These are phyloP conservation scores for Cinnamomum micranthum DNA, from an alignment of 164 flowering plant genomes.

Conservation along the genomic window DNA sequence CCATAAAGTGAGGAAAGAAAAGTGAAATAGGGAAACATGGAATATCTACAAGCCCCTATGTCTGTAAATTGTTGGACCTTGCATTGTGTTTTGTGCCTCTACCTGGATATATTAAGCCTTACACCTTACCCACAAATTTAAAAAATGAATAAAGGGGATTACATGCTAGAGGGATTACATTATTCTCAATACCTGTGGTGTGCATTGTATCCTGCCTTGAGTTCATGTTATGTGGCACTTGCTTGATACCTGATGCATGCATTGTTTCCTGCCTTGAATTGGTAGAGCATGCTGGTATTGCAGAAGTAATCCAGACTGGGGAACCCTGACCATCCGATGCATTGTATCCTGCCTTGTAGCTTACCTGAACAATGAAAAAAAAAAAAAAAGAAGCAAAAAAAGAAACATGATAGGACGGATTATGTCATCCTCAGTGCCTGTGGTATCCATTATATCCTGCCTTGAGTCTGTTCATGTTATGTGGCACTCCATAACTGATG, in stretches of 20 bases:
- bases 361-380: no score
- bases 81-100: neutral
- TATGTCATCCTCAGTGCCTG: no score
- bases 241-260: neutral
- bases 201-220: neutral
- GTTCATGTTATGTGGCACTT: neutral
- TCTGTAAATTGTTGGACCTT: no score
- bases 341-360: no score
- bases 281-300: neutral
- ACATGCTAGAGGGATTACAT: neutral
- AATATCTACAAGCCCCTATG: neutral
- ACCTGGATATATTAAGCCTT: neutral
- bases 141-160: neutral
- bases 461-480: no score
- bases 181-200: neutral
- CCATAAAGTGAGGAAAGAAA: neutral
- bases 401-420: no score
- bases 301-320: neutral
- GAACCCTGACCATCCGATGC: neutral
- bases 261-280: neutral
- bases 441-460: no score
- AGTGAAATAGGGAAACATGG: neutral
- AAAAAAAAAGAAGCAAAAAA: no score
- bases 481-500: no score
- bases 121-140: neutral